These are phyloP conservation scores for Mercurialis annua DNA, from an alignment of 345 rosid genomes.

Conservation along the genomic window DNA sequence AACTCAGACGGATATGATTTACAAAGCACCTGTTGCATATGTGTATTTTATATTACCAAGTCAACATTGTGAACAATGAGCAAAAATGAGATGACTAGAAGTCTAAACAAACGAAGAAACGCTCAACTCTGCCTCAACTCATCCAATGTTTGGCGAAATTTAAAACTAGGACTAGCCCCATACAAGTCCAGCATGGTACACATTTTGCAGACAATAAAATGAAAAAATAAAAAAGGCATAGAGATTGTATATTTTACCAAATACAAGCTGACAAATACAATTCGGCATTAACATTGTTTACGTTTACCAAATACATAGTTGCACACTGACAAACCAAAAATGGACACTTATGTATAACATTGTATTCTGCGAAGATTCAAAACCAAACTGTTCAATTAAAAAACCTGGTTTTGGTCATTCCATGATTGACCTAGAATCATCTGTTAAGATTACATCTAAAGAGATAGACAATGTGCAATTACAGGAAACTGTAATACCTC, in stretches of 20 bases:
- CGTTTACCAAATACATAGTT: no score
- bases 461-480: background rate
- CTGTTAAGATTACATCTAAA: background rate
- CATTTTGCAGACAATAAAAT: background rate
- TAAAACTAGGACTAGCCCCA: background rate
- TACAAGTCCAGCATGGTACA: background rate
- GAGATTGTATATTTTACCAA: background rate
- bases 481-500: constrained; percentile 49
- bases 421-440: no score
- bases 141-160: background rate
- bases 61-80: background rate
- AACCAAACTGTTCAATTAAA: background rate
- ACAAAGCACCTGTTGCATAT: constrained; percentile 64
- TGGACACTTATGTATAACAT: background rate
- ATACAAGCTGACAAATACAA: no score
- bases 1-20: constrained; percentile 81
- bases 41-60: background rate
- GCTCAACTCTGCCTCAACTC: background rate
- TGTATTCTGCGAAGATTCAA: background rate
- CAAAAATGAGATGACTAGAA: background rate
- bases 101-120: background rate
- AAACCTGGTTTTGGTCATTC: background rate
- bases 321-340: no score
- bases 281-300: no score
- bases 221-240: background rate